Conservation (phyloP, 306 rosid genomes). For the Dryas octopetala region DNA sequence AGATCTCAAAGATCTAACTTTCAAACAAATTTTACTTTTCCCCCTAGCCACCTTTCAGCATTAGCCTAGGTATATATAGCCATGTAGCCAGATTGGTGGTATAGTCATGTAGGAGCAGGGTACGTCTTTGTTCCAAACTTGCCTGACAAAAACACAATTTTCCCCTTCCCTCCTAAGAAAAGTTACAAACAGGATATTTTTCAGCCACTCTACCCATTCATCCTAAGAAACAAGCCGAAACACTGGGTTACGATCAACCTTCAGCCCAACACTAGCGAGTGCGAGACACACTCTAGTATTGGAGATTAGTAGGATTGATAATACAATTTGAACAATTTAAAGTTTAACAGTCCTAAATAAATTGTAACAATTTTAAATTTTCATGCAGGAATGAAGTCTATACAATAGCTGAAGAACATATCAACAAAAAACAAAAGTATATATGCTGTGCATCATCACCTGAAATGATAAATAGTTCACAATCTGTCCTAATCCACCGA, state of each 20-base stretch:
- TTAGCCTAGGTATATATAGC: too few relatives aligned
- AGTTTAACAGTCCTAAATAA: too few relatives aligned
- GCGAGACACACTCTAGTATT: not conserved
- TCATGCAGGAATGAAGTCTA: not conserved
- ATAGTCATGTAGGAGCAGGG: not conserved
- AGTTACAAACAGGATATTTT: too few relatives aligned
- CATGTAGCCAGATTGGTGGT: not conserved
- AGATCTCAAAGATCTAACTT: too few relatives aligned
- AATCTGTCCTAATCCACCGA: not conserved
- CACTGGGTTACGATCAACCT: not conserved
- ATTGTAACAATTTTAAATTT: not conserved
- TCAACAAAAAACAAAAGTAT: not conserved
- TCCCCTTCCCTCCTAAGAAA: too few relatives aligned
- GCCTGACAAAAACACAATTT: too few relatives aligned
- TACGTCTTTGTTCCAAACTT: not conserved
- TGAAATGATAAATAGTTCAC: not conserved
- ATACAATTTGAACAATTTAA: too few relatives aligned
- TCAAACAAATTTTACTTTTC: too few relatives aligned
- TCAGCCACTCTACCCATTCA: not conserved
- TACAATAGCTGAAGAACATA: not conserved
- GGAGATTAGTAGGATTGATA: not conserved
- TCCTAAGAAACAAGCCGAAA: not conserved
- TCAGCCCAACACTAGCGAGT: not conserved
- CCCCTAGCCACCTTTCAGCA: too few relatives aligned
- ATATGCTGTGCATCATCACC: not conserved